Evolutionary conservation across 2,329 filamentous ascomycete species (phyloP), one percentile per base, ranked within the genome.

Genomic region (Saccharata proteae): DNA sequence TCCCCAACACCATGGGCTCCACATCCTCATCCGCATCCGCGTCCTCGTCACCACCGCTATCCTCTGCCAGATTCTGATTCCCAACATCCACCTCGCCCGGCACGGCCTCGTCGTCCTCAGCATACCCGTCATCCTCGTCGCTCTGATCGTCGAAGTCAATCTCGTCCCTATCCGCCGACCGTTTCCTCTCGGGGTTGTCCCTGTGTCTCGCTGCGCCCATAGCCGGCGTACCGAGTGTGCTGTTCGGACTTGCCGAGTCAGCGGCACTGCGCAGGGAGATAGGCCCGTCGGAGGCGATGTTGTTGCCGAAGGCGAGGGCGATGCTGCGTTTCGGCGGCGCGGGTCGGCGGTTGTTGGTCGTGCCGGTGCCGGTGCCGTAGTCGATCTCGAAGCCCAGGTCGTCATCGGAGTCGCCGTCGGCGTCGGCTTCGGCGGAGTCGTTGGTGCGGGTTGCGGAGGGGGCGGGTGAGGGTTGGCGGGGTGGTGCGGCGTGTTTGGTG

Each of bases 251-350:
- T 11, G 47, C 45, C 28, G 46, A 59, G 35, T 49, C 61, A 6
- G 59, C 58, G 1, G 58, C 61, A 37, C 55, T 59, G 11, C 53
- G 55, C 21, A 64, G 47, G 11, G 51, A 57, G 26, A 62, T 61
- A 3, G 61, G 61, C 3, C 59, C 59, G 16, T 47, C 45, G 14
- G 43, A 45, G 0, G 52, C 50, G 1, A 57, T 40, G 16, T 45
- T 33, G 35, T 48, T 38, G 29, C 45, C 35, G 30, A 52, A 34
- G 23, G 46, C 47, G 0, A 51, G 43, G 12, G 43, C 33, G 25
- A 46, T 28, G 39, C 43, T 27, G 52, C 38, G 11, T 44, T 42
- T 17, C 34, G 36, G 24, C 27, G 19, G 35, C 22, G 41, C 26
- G 21, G 45, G 40, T 6, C 34, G 42, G 3, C 43, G 40, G 35